Evolutionary conservation across 805 yeast genomes (phyloP).

Genomic region (Zygoascus ofunaensis): DNA sequence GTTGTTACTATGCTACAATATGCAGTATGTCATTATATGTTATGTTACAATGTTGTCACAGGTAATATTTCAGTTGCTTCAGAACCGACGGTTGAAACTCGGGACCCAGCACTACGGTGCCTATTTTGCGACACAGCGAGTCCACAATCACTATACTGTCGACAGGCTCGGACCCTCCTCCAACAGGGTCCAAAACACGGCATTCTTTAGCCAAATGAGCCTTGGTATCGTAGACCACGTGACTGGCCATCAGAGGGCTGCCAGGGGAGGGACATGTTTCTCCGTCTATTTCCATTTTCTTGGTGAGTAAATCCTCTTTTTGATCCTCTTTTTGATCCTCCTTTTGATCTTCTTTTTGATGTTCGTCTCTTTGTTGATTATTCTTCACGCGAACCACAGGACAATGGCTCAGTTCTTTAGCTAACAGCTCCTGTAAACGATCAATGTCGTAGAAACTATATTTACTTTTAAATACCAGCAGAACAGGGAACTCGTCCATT

Average conservation of each 20-base stretch:
- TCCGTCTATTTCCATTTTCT: too few species aligned
- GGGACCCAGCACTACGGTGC: neutral
- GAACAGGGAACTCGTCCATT: neutral
- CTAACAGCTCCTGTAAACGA: neutral
- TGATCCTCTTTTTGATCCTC: neutral
- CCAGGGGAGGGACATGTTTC: too few species aligned
- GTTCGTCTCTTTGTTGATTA: neutral
- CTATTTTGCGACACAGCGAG: neutral
- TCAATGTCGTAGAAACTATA: conserved; percentile 2
- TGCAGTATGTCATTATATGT: too few species aligned
- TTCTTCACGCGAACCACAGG: neutral
- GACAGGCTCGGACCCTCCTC: conserved; percentile 24
- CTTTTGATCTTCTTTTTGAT: neutral
- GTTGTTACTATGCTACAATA: too few species aligned
- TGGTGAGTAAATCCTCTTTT: neutral
- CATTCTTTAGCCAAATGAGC: conserved; percentile 24
- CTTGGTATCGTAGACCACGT: conserved; percentile 18
- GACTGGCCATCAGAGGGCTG: conserved; percentile 9
- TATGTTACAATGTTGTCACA: too few species aligned
- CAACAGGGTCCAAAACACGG: conserved; percentile 26
- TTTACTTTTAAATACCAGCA: neutral
- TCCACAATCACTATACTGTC: conserved; percentile 25
- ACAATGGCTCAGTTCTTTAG: neutral
- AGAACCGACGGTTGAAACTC: neutral
- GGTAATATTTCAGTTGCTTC: neutral